Base-by-base conservation (phyloP, 495 filamentous ascomycete species). In the Apiosordaria backusii region DNA sequence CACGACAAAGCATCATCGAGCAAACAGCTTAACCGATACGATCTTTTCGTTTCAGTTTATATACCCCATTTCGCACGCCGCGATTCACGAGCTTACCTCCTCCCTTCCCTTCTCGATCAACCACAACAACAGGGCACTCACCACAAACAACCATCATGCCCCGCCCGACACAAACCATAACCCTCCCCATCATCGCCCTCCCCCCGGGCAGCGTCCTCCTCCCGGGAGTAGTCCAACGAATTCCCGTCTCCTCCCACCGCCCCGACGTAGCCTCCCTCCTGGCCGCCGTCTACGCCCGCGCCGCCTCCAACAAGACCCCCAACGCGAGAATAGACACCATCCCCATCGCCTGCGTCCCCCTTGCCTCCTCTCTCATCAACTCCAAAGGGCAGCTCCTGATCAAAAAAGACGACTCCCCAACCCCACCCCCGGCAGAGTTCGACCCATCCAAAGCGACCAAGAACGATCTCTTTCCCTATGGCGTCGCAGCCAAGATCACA, bases 201-300 rank as follows among this genome's bases (percentile, higher is more conserved):
- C 84, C 90, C 21, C 86, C 87, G 66, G 87, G 87, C 70, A 83
- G 83, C 45, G 89, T 96, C 50, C 85, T 97, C 25, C 84, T 97
- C 0, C 93, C 93, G 22, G 92, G 92, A 60, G 86, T 89, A 19
- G 88, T 90, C 50, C 79, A 92, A 27, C 86, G 91, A 65, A 87
- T 97, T 60, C 85, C 90, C 21, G 86, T 96, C 23, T 76, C 80
- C 15, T 80, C 86, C 25, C 89, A 89, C 74, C 89, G 93, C 16
- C 85, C 91, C 29, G 93, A 97, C 74, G 87, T 97, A 64, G 87
- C 89, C 54, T 89, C 92, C 62, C 81, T 97, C 40, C 86, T 97
- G 18, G 88, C 90, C 6, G 86, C 88, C 50, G 82, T 95, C 57
- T 90, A 92, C 72, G 87, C 87, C 61, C 85, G 85, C 57, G 83